Evolutionary conservation across 192 early-diverging fungal species (phyloP), one percentile per base, ranked within the genome.

Genomic region (Spizellomyces sp.): DNA sequence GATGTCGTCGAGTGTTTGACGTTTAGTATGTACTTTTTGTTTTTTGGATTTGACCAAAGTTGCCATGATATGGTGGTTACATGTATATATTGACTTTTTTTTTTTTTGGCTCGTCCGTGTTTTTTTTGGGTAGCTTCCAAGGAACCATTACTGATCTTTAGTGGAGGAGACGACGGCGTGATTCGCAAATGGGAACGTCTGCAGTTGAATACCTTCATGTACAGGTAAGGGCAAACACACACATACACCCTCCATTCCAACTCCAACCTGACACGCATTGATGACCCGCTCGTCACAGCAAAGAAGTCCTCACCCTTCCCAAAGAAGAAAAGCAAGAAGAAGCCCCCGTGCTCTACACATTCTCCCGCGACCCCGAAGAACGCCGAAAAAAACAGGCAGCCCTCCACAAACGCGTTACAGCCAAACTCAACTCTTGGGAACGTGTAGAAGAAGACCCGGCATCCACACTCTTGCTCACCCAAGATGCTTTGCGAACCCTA

Each of bases 181-280:
- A 85, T 87, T 54, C 69, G 79, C 14, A 86, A 86, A 70, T 88
- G 86, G 86, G 86, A 88, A 48, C 63, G 86, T 22, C 52, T 87
- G 55, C 86, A 88, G 63, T 76, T 88, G 12, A 88, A 87, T 67
- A 79, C 86, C 5, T 88, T 88, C 66, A 88, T 88, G 86, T 88
- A 88, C 72, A 84, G 82, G 82, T 84, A 43, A 75, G 54, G 9
- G 45, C n/a, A 36, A 36, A 3, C 27, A 36, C 27, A 27, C 27
- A 0, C 27, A 3, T 3, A 36, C 27, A 27, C 27, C 27, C 27
- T 36, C 27, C 27, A 36, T 36, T 36, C 27, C 27, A 0, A 36
- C 27, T 36, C 27, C 27, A 5, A 41, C 8, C 54, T 21, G 19
- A 14, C 45, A 48, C 12, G 10, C 66, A 15, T 8, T 0, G 6